Evolutionary conservation across 2,329 filamentous ascomycete species (phyloP).

Genomic region (Sodiomyces alkalinus): DNA sequence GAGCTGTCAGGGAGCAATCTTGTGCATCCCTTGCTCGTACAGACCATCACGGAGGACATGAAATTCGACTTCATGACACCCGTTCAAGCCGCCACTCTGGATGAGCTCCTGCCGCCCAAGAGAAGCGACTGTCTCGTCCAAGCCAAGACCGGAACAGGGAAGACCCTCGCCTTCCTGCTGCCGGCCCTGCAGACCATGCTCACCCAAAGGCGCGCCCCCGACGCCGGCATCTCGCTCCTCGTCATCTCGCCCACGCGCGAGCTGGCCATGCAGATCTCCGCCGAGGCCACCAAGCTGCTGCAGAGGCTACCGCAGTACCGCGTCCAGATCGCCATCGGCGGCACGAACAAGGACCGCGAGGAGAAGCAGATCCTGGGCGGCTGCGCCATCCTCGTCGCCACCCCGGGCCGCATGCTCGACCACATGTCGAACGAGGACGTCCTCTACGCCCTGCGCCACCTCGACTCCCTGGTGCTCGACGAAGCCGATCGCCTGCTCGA

Average conservation of each 20-base stretch:
- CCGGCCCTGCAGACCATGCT: conserved; percentile 72
- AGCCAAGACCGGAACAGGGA: conserved; percentile 77
- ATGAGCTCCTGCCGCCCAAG: conserved; percentile 28
- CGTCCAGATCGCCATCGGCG: conserved; percentile 67
- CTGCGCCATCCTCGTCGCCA: conserved; percentile 69
- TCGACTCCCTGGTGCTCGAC: conserved; percentile 72
- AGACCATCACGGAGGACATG: conserved; percentile 32
- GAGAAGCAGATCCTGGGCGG: conserved; percentile 55
- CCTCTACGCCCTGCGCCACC: conserved; percentile 45
- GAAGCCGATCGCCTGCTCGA: conserved; percentile 73
- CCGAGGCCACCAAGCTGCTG: conserved; percentile 56
- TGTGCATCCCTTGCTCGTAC: conserved; percentile 29
- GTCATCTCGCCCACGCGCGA: conserved; percentile 58
- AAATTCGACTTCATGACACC: conserved; percentile 38
- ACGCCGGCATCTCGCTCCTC: conserved; percentile 38
- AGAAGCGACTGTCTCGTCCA: conserved; percentile 51
- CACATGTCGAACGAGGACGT: conserved; percentile 62
- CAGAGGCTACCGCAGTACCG: conserved; percentile 60
- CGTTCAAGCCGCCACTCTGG: conserved; percentile 36
- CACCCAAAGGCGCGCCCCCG: conserved; percentile 15
- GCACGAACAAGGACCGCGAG: conserved; percentile 57
- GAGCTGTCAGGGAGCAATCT: conserved; percentile 24
- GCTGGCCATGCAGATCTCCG: conserved; percentile 53
- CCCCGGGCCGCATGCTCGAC: conserved; percentile 64
- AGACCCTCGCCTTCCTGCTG: conserved; percentile 70